Conservation (phyloP, 2,329 filamentous ascomycete species). For the Claviceps arundinis region DNA sequence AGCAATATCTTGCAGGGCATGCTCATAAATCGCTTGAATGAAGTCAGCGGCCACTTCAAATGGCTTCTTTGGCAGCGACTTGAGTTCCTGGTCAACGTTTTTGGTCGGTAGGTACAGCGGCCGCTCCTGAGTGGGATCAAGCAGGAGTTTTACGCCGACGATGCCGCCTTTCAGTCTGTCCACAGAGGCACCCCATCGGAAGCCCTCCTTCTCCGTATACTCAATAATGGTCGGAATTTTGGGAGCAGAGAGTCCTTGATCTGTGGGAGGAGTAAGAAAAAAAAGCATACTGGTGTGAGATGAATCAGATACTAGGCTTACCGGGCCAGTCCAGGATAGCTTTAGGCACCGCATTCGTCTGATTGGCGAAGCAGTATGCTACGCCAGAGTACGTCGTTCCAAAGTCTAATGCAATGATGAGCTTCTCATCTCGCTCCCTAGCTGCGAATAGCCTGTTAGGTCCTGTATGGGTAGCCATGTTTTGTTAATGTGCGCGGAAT, state of each 20-base stretch:
- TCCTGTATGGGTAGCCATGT: not conserved
- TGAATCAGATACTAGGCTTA: too few species aligned
- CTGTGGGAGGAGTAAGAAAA: too few species aligned
- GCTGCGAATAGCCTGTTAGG: not conserved
- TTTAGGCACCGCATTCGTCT: slow-evolving; percentile 18
- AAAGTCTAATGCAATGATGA: slow-evolving; percentile 41
- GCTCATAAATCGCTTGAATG: slow-evolving; percentile 10
- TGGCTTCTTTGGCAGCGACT: slow-evolving; percentile 7
- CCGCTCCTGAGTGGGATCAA: slow-evolving; percentile 8
- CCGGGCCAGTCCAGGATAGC: slow-evolving; percentile 14
- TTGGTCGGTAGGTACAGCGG: slow-evolving; percentile 6
- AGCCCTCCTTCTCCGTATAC: too few species aligned
- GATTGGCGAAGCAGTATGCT: slow-evolving; percentile 17
- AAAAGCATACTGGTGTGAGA: too few species aligned
- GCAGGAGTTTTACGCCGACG: slow-evolving; percentile 9
- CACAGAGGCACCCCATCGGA: slow-evolving; percentile 13
- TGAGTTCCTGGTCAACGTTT: slow-evolving; percentile 1
- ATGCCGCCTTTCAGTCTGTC: slow-evolving; percentile 5
- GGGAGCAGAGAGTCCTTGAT: slow-evolving; percentile 25
- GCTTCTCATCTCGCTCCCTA: slow-evolving; percentile 14
- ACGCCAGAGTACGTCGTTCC: slow-evolving; percentile 43
- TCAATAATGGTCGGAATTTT: slow-evolving; percentile 12
- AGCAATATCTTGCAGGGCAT: slow-evolving; percentile 18
- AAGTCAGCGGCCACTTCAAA: slow-evolving; percentile 9
- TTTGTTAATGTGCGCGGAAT: too few species aligned